These are phyloP conservation scores for Suillus spraguei DNA, from an alignment of 768 basidiomycete genomes.

Conservation along the genomic window DNA sequence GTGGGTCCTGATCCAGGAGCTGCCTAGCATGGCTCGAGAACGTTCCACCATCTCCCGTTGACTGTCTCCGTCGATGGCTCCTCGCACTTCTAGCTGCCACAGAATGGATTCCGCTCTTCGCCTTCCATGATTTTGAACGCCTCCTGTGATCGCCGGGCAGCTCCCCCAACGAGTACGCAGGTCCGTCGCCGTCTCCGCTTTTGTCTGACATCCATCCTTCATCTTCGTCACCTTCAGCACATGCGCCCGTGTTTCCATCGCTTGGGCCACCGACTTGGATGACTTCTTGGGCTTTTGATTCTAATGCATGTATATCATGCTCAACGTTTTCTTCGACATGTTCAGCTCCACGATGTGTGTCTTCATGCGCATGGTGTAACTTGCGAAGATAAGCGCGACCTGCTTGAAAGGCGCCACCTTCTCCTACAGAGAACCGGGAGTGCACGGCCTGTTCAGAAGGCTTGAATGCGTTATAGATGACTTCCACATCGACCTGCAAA, in stretches of 20 bases:
- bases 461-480: conserved; percentile 48
- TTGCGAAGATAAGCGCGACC: conserved; percentile 18
- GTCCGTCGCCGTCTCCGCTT: conserved; percentile 32
- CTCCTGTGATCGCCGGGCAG: conserved; percentile 21
- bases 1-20: conserved; percentile 2
- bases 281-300: conserved; percentile 19
- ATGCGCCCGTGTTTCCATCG: conserved; percentile 14
- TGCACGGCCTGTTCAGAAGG: conserved; percentile 14
- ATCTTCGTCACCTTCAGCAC: conserved; percentile 36
- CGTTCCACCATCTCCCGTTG: conserved; percentile 19
- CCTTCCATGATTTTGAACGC: conserved; percentile 29
- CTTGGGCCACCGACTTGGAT: conserved; percentile 5
- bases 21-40: conserved; percentile 10
- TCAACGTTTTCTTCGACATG: conserved; percentile 22
- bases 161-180: conserved; percentile 13
- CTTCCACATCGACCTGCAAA: conserved; percentile 62
- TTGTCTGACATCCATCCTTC: conserved; percentile 70
- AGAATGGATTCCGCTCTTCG: conserved; percentile 16
- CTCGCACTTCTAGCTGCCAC: conserved; percentile 9
- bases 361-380: conserved; percentile 19
- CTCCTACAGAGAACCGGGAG: conserved; percentile 7
- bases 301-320: conserved; percentile 20
- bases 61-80: conserved; percentile 18
- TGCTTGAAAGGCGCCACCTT: conserved; percentile 7
- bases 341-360: conserved; percentile 28